Percentiles rank a stretch among this genome's conserved stretches.
Evolutionary conservation across 2,329 filamentous ascomycete species (phyloP).

Genomic region (Tolypocladium album): DNA sequence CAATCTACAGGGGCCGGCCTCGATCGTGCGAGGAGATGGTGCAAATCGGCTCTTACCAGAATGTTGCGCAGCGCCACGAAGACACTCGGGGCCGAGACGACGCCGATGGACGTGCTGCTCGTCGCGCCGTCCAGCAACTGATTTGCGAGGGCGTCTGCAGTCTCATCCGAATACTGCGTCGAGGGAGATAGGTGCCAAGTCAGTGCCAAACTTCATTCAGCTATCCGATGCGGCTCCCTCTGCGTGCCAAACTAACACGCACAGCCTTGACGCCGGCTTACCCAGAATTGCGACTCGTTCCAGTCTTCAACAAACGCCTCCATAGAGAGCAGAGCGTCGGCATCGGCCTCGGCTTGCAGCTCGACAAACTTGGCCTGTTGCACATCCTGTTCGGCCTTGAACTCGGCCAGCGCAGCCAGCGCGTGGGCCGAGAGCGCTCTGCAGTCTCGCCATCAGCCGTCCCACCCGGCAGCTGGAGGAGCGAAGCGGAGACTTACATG

Average conservation of each 20-base stretch:
- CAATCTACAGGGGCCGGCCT: neutral
- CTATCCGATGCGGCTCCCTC: neutral
- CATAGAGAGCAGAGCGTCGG: conserved; percentile 44
- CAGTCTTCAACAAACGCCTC: conserved; percentile 69
- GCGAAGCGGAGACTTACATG: conserved; percentile 25
- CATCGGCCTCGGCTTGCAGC: conserved; percentile 51
- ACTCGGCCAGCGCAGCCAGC: conserved; percentile 59
- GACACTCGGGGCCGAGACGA: conserved; percentile 66
- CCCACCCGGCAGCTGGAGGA: neutral
- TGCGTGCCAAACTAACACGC: neutral
- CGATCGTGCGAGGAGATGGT: neutral
- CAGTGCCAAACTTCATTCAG: neutral
- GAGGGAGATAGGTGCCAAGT: neutral
- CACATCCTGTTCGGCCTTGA: conserved; percentile 62
- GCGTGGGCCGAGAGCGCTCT: conserved; percentile 52
- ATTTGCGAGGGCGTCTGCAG: conserved; percentile 51
- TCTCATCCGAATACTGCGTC: conserved; percentile 60
- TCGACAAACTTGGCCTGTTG: conserved; percentile 56
- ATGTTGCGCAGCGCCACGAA: conserved; percentile 69
- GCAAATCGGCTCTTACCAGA: conserved; percentile 31
- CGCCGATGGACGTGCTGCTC: conserved; percentile 47
- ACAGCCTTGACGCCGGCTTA: conserved; percentile 22
- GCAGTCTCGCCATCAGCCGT: conserved; percentile 4
- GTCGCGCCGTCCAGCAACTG: conserved; percentile 54
- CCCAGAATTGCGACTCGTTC: conserved; percentile 80